Evolutionary conservation across 2,329 filamentous ascomycete genomes (phyloP), one percentile per base, ranked within the genome.

Genomic region (Helicocarpus griseus): DNA sequence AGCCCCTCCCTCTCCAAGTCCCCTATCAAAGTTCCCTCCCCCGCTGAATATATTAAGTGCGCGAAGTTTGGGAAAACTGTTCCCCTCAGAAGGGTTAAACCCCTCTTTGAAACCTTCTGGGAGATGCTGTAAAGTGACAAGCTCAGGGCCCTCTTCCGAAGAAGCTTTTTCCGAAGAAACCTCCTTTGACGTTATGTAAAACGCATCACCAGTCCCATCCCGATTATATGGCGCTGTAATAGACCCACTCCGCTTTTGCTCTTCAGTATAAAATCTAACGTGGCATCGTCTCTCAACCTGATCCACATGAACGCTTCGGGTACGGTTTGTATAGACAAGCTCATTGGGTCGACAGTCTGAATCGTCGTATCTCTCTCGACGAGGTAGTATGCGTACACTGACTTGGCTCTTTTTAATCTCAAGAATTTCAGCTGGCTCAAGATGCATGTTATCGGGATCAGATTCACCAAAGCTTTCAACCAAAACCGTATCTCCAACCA

Each of bases 31-130:
- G 49, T 84, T 89, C 0, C 88, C 87, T 17, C 85, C 83, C 0
- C 88, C 88, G 57, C 84, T 88, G 60, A 88, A 94, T 0, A 93
- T 69, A 56, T 89, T 86, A 3, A 91, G 67, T 0, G 83, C 85
- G 4, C 70, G 71, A 7, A 87, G 70, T 53, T 73, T 73, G 17
- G 61, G 54, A 53, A 52, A 63, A 38, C 47, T 53, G 4, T 57
- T 21, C 51, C 4, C 46, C 24, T 53, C 57, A 0, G 51, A 46
- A 0, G 79, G 77, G 55, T 83, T 69, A 39, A 79, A 79, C 0
- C 81, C 82, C 64, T 86, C 77, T 0, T 68, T 72, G 2, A 85
- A 56, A 22, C 45, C 45, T 11, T 55, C 31, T 0, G 54, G 45
- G 2, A 60, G 60, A 3, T 60, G 57, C 1, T 62, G 51, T 24